Evolutionary conservation across 2,329 filamentous ascomycete species (phyloP), one percentile per base, ranked within the genome.

Genomic region (Westerdykella aurantiaca): DNA sequence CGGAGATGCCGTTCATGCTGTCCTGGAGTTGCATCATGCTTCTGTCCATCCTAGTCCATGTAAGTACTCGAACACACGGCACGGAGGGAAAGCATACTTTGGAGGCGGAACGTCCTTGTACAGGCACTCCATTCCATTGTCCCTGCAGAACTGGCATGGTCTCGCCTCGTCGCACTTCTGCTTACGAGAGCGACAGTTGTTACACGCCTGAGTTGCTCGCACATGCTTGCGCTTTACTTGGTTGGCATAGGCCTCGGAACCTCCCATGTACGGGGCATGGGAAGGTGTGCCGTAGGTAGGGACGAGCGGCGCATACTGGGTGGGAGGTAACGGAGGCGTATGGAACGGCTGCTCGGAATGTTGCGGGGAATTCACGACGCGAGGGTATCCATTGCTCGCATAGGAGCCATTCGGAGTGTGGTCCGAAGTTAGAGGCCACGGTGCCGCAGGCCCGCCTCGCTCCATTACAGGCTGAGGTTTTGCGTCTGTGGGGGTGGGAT

Each of bases 91-190:
- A 40, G 51, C 85, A 65, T 76, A 95, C 87, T 94, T 91, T 61
- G 94, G 93, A 13, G 88, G 88, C 17, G 88, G 86, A 5, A 93
- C 85, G 60, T 96, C 90, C 52, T 90, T 83, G 67, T 96, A 97
- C 66, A 87, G 83, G 72, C 93, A 98, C 42, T 82, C 77, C 25
- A 88, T 77, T 52, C 79, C 83, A 63, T 94, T 94, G 55, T 97
- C 90, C 57, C 85, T 85, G 66, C 93, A 98, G 57, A 82, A 81
- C 42, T 63, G 58, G 46, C 67, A 70, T 5, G 67, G 67, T 35
- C 64, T 55, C 12, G 59, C 56, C 50, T 70, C 67, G 49, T 69
- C 66, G 45, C 67, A 70, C 45, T 69, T 70, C 46, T 69, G 67
- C 48, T 69, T 69, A 31, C 67, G 63, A 38, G 60, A 54, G 42